Base-by-base conservation (phyloP, 306 rosid species). In the Abrus precatorius region DNA sequence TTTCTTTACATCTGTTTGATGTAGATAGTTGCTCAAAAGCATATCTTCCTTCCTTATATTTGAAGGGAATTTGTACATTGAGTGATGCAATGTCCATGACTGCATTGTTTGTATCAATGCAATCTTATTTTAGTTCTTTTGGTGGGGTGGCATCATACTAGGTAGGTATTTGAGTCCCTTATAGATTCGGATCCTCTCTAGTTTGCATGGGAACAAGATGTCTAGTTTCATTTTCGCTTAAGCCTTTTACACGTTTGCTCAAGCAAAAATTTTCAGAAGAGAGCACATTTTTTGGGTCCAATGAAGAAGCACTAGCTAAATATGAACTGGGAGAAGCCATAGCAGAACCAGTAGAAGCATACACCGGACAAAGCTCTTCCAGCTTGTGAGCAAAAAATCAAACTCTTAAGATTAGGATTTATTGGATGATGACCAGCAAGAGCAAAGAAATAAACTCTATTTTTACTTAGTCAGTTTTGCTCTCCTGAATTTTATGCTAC, bases 351-450 rank as follows among this genome's bases (percentile, higher is more conserved):
- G 97, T 92, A 5, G 94, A 90, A 40, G 96, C 87, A 75, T 92
- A 94, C 85, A 94, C 69, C 0, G 98, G 98, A 8, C 98, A 96
- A 44, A 94, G 94, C 82, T 94, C 98, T 54, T 94, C 98, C 0
- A 20, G 85, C 53, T 78, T 92, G 81, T 94, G 98, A 69, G 98
- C 98, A 80, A 94, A 94, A 88, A 94, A 94, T 53, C 98, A 94
- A 56, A 94, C 97, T 80, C 89, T 63, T 47, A 61, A 38, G 73
- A 83, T 47, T 65, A 77, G 83, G 76, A 73, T 57, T 78, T 56
- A 68, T 40, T 40, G 85, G 85, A 76, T 83, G 86, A 56, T 81
- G 89, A 67, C 71, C 71, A 41, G 8, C 71, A 65, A 40, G 71
- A 65, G 49, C 52, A 73, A 87, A 14, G 60, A 59, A 76, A 86